A percentile compares a stretch with the other conserved stretches of the same genome.
Conservation (phyloP, 2,329 filamentous ascomycete species). For the Stachybotrys elegans region DNA sequence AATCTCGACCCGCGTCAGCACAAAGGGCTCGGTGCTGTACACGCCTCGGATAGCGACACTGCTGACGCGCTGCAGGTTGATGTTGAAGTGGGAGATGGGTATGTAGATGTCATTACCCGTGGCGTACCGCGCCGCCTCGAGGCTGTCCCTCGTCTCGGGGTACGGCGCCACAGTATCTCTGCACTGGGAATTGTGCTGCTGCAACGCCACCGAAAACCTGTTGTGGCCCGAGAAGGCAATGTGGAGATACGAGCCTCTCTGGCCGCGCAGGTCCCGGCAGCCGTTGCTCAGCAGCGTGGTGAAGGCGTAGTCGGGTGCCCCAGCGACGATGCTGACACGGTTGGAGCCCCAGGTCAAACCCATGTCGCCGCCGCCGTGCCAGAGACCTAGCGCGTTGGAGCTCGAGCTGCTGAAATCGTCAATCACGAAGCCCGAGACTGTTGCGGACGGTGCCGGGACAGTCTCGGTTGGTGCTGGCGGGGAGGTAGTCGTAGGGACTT, state of each 20-base stretch:
- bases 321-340: conserved; percentile 38
- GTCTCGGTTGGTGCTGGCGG: conserved; percentile 39
- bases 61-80: conserved; percentile 50
- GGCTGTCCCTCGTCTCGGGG: conserved; percentile 63
- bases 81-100: conserved; percentile 60
- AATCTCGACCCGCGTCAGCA: conserved; percentile 56
- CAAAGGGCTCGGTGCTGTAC: conserved; percentile 46
- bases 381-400: conserved; percentile 57
- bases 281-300: conserved; percentile 47
- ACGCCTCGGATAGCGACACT: conserved; percentile 62
- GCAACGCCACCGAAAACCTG: conserved; percentile 59
- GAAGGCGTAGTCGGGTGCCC: conserved; percentile 47
- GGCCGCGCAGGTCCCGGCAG: conserved; percentile 47
- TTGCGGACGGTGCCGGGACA: conserved; percentile 43
- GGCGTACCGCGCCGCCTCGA: conserved; percentile 58
- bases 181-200: conserved; percentile 61
- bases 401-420: conserved; percentile 52
- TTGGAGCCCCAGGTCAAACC: conserved; percentile 44
- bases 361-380: conserved; percentile 63
- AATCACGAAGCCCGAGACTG: conserved; percentile 48
- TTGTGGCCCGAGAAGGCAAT: conserved; percentile 58
- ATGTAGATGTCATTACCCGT: conserved; percentile 56
- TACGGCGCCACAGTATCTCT: conserved; percentile 50
- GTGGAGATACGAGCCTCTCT: conserved; percentile 57
- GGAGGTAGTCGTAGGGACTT: conserved; percentile 33